These are phyloP conservation scores for Phytophthora hibernalis DNA, from an alignment of 352 stramenopile genomes.

Conservation along the genomic window DNA sequence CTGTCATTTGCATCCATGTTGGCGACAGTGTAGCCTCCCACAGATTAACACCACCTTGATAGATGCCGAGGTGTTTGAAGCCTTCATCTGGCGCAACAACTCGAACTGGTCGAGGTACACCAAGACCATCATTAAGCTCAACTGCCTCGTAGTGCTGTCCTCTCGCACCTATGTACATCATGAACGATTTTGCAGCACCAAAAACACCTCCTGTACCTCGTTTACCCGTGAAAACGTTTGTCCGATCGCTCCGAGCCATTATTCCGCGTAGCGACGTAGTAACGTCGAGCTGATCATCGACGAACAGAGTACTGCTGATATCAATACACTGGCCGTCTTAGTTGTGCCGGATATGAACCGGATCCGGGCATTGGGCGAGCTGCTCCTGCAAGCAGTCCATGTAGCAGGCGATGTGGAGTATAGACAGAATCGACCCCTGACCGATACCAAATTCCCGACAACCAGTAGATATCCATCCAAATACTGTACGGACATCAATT, in stretches of 20 bases:
- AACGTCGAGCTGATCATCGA: constrained; percentile 17
- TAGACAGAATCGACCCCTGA: constrained; percentile 9
- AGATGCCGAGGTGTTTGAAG: constrained; percentile 16
- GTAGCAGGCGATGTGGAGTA: constrained; percentile 13
- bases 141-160: background rate
- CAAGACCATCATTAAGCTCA: constrained; percentile 5
- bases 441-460: constrained; percentile 9
- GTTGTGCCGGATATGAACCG: constrained; percentile 2
- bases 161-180: background rate
- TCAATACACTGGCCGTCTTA: background rate
- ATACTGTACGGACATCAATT: constrained; percentile 11
- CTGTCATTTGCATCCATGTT: background rate
- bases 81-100: constrained; percentile 1
- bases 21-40: background rate
- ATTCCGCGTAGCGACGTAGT: background rate
- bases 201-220: constrained; percentile 1
- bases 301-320: constrained; percentile 7
- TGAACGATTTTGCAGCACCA: constrained; percentile 11
- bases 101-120: constrained; percentile 2
- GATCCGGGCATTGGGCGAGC: background rate
- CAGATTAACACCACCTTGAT: background rate
- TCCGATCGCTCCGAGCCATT: background rate
- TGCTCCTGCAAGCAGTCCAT: constrained; percentile 3
- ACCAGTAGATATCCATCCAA: constrained; percentile 14
- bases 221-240: constrained; percentile 18